Evolutionary conservation across 176 grass and related monocot species (phyloP), one percentile per base, ranked within the genome.

Genomic region (Rhynchospora tenuis): DNA sequence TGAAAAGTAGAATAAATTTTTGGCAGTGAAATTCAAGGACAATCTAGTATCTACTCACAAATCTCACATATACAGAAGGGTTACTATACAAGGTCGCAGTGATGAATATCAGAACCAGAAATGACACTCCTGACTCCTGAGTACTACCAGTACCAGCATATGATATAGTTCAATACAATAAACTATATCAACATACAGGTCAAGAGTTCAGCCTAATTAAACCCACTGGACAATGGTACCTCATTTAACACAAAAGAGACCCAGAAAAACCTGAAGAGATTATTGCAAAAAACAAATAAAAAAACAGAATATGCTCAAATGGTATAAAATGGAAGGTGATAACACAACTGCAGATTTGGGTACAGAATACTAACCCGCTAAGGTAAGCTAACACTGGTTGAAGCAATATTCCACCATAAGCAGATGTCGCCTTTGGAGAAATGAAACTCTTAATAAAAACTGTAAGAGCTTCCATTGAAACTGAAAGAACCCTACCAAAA

Each of bases 341-440:
- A 65, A 82, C 44, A 68, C 52, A 23, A 67, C 5, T 29, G 14
- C 13, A 66, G 5, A 77, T 42, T 56, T 31, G 7, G 26, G 24
- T 82, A 84, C 81, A 64, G 58, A 78, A 38, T 84, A 89, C 92
- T 85, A 80, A 98, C 92, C 89, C 95, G 86, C 87, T 87, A 43
- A 98, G 92, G 86, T 95, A 98, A 46, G 95, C 92, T 77, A 98
- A 89, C 59, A 95, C 92, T 65, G 95, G 95, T 81, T 98, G 94
- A 84, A 98, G 92, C 31, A 98, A 83, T 82, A 94, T 94, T 84
- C 91, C 94, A 86, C 88, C 76, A 88, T 93, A 89, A 65, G 67
- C 50, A 87, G 88, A 82, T 62, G 85, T 29, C 23, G 86, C 82
- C 50, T 82, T 73, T 79, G 92, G 88, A 88, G 76, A 95, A 85